Evolutionary conservation across 208 protist species (phyloP).

Genomic region (Trypanosoma grayi): DNA sequence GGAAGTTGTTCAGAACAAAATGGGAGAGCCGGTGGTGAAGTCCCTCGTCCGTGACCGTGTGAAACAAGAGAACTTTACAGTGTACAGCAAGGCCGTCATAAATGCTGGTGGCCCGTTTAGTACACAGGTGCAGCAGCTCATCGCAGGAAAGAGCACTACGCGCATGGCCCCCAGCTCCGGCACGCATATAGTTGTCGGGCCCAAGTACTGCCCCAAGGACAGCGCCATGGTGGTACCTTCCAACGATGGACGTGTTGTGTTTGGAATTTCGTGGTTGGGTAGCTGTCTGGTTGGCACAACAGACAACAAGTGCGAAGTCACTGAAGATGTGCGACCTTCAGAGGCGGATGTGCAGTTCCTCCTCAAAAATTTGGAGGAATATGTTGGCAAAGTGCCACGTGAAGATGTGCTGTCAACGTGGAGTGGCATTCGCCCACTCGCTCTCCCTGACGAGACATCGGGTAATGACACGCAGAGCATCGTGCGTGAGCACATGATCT

Average conservation of each 20-base stretch:
- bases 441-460: constrained; percentile 24
- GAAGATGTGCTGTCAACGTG: constrained; percentile 78
- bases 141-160: constrained; percentile 29
- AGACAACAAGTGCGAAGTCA: constrained; percentile 70
- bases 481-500: constrained; percentile 92
- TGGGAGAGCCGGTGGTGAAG: constrained; percentile 61
- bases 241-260: constrained; percentile 93
- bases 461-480: constrained; percentile 69
- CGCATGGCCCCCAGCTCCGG: constrained; percentile 77
- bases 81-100: constrained; percentile 87
- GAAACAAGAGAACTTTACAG: constrained; percentile 55
- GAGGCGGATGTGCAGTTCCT: constrained; percentile 88
- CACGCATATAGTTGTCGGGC: constrained; percentile 85
- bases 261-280: constrained; percentile 91
- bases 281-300: constrained; percentile 94
- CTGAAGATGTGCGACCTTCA: constrained; percentile 52
- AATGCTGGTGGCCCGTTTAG: constrained; percentile 92
- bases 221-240: constrained; percentile 88
- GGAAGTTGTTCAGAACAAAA: constrained; percentile 41
- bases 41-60: constrained; percentile 75
- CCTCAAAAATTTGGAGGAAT: constrained; percentile 64
- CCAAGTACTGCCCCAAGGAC: constrained; percentile 74
- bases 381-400: constrained; percentile 51
- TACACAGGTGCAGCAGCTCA: constrained; percentile 79
- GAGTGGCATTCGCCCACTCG: constrained; percentile 86